These are phyloP conservation scores for Effrenium voratum DNA, from an alignment of 73 alveolate species.

Conservation along the genomic window DNA sequence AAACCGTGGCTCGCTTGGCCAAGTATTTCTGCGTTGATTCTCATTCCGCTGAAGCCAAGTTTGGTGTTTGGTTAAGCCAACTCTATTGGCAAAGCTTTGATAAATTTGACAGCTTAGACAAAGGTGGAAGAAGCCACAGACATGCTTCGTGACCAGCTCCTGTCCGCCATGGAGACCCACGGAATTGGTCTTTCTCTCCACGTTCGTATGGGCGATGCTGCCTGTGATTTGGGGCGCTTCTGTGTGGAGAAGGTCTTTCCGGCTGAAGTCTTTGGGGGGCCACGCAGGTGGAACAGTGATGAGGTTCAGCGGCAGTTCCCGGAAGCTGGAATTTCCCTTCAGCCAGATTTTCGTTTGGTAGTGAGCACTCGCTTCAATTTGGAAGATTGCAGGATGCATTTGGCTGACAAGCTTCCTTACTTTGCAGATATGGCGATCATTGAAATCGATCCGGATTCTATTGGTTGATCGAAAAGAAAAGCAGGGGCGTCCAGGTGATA, in stretches of 20 bases:
- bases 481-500: no score
- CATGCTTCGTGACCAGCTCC: slow-evolving; percentile 50
- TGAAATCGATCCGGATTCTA: slow-evolving; percentile 59
- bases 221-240: slow-evolving; percentile 63
- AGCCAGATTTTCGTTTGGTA: slow-evolving; percentile 71
- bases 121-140: slow-evolving; percentile 70
- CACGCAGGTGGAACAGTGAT: slow-evolving; percentile 42
- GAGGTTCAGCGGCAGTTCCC: slow-evolving; percentile 86
- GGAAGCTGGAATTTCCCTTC: slow-evolving; percentile 42
- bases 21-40: no score
- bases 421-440: slow-evolving; percentile 84
- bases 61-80: no score
- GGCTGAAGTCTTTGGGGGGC: slow-evolving; percentile 86
- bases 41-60: no score
- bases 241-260: slow-evolving; percentile 49
- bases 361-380: slow-evolving; percentile 62
- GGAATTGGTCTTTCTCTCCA: slow-evolving; percentile 64
- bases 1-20: no score
- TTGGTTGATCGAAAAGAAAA: slow-evolving; percentile 13
- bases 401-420: slow-evolving; percentile 68
- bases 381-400: slow-evolving; percentile 30
- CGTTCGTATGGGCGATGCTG: slow-evolving; percentile 82
- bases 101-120: no score
- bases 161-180: slow-evolving; percentile 85
- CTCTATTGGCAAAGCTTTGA: no score